Conservation (phyloP, 2,329 filamentous ascomycete genomes). For the Pleoardoris graminearum region DNA sequence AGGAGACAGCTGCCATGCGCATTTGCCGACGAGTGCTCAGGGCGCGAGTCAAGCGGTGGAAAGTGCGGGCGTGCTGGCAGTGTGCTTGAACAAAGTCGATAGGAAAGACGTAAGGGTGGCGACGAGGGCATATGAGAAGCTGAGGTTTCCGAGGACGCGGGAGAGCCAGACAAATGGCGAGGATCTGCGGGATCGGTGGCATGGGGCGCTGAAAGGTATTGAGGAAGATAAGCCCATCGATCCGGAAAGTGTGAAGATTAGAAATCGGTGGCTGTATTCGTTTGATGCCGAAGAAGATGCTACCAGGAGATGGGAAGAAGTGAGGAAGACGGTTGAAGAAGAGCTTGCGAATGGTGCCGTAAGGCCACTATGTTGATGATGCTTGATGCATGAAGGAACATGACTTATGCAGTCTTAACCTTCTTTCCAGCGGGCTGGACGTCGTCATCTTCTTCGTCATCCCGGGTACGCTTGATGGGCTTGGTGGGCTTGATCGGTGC, state of each 20-base stretch:
- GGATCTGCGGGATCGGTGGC: conserved; percentile 30
- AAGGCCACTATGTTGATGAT: conserved; percentile 18
- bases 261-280: conserved; percentile 25
- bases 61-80: conserved; percentile 40
- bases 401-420: not conserved
- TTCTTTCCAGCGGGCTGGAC: conserved; percentile 1
- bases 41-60: conserved; percentile 58
- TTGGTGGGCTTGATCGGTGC: not conserved
- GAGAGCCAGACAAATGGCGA: conserved; percentile 30
- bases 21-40: conserved; percentile 57
- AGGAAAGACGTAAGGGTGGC: conserved; percentile 22
- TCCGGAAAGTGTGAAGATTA: conserved; percentile 29
- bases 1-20: conserved; percentile 58
- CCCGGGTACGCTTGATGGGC: not conserved
- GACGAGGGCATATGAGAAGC: conserved; percentile 26
- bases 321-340: conserved; percentile 12
- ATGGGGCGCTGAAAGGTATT: conserved; percentile 22
- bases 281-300: conserved; percentile 27
- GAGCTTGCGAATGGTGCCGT: conserved; percentile 19
- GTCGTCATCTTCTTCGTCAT: not conserved
- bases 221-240: conserved; percentile 24
- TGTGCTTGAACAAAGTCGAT: conserved; percentile 17
- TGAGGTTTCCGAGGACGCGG: conserved; percentile 26
- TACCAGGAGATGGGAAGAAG: conserved; percentile 15
- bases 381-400: not conserved